Conservation (phyloP, 805 yeast genomes). For the Kluyveromyces wickerhamii region DNA sequence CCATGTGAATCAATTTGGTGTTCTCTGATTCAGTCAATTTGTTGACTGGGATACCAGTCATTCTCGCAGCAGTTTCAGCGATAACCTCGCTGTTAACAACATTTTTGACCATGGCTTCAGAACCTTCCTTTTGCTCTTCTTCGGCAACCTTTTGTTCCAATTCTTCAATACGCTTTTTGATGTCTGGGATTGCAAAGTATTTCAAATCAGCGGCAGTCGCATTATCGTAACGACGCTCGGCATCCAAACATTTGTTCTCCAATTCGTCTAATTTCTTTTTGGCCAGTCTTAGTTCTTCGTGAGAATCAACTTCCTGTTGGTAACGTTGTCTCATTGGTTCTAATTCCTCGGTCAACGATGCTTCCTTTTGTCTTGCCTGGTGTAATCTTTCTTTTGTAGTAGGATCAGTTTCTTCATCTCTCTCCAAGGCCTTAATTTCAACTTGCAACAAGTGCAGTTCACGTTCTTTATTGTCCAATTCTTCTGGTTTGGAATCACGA, state of each 20-base stretch:
- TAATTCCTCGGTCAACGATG: conserved; percentile 76
- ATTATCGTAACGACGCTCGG: conserved; percentile 94
- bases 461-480: conserved; percentile 87
- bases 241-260: conserved; percentile 88
- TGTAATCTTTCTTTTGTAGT: conserved; percentile 81
- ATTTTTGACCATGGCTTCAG: conserved; percentile 68
- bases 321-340: conserved; percentile 80
- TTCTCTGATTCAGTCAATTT: conserved; percentile 95
- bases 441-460: conserved; percentile 86
- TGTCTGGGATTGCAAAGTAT: conserved; percentile 95
- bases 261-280: conserved; percentile 88
- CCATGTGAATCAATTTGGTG: conserved; percentile 90
- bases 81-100: conserved; percentile 89
- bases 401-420: conserved; percentile 80
- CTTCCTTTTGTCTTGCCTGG: conserved; percentile 70
- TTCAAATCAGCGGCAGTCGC: conserved; percentile 92
- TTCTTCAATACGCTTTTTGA: conserved; percentile 63
- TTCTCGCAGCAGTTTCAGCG: conserved; percentile 93
- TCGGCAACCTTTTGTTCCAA: conserved; percentile 73
- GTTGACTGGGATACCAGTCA: conserved; percentile 94
- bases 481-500: conserved; percentile 96
- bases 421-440: conserved; percentile 92
- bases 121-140: conserved; percentile 54
- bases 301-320: conserved; percentile 81
- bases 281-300: conserved; percentile 81